Base-by-base conservation (phyloP, 768 basidiomycete genomes). In the Floccularia luteovirens region DNA sequence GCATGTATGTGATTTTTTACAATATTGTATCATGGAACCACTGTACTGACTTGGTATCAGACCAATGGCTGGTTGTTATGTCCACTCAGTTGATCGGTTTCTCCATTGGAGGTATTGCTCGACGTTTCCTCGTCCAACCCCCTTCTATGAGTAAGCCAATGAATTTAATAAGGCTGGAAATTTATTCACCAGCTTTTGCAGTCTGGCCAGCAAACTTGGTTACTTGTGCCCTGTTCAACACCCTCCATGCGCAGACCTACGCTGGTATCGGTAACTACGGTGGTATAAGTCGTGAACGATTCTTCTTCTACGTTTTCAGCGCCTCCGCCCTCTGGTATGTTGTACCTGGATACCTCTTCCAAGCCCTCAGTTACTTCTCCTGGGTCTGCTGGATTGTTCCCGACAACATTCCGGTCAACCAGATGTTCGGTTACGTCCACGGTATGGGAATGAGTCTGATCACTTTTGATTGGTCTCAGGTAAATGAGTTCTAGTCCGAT, bases 391-490 rank as follows among this genome's bases (percentile, higher is more conserved):
- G 66, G 87, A 86, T 90, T 38, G 79, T 63, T 1, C 88, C 87
- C 0, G 47, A 81, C 35, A 82, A 87, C 48, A 47, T 81, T 36
- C 59, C 57, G 6, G 72, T 90, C 51, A 90, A 88, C 56, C 77
- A 83, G 51, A 59, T 89, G 52, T 89, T 90, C 47, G 86, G 87
- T 24, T 77, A 77, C 43, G 69, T 52, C 36, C 76, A 62, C 57
- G 77, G 55, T 11, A 53, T 81, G 51, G 78, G 79, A 20, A 85
- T 88, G 81, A 78, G 80, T 46, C 52, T 86, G 44, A 56, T 88
- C 51, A 85, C 84, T 23, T 87, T 90, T 54, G 87, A 90, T 48
- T 90, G 87, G 88, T 66, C 79, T 2, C 80, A 85, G 55, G 76
- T 82, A 43, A 43, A 40, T 22, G 3, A 54, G 60, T 5, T 53